A percentile compares a stretch with the other conserved stretches of the same genome.
Evolutionary conservation across 139 green algal genomes (phyloP).

Genomic region (Picochlorum sp.): DNA sequence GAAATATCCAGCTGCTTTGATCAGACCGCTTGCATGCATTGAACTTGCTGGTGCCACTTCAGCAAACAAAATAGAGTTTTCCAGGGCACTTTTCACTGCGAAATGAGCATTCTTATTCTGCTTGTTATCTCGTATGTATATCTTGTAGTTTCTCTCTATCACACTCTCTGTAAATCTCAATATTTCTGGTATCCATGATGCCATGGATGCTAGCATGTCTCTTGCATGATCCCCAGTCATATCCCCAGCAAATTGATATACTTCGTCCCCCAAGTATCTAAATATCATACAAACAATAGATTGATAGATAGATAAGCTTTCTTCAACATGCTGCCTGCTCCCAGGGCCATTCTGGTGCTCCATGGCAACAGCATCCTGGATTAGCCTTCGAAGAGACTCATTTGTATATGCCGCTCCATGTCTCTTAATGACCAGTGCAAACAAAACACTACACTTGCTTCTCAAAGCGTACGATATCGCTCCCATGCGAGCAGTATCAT

Average conservation of each 20-base stretch:
- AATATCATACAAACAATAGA: constrained; percentile 56
- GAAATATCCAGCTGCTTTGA: constrained; percentile 53
- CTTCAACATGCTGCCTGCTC: too few relatives aligned
- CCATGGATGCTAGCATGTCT: constrained; percentile 46
- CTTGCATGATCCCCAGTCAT: constrained; percentile 42
- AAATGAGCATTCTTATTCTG: constrained; percentile 22
- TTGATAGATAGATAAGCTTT: constrained; percentile 29
- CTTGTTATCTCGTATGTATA: constrained; percentile 11
- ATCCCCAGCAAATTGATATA: constrained; percentile 49
- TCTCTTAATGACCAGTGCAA: constrained; percentile 58
- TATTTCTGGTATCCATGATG: constrained; percentile 33
- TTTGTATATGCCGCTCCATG: constrained; percentile 42
- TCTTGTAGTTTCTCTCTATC: constrained; percentile 27
- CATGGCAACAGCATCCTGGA: constrained; percentile 26
- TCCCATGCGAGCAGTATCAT: too few relatives aligned
- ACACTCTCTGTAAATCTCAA: constrained; percentile 51
- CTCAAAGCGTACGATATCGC: constrained; percentile 28
- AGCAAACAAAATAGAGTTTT: constrained; percentile 28
- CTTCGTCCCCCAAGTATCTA: constrained; percentile 63
- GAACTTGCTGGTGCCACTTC: constrained; percentile 63
- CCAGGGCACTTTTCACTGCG: constrained; percentile 48
- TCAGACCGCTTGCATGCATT: constrained; percentile 38
- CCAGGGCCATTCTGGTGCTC: too few relatives aligned
- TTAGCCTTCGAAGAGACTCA: constrained; percentile 54
- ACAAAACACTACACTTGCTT: constrained; percentile 60